These are phyloP conservation scores for Leptosphaerulina australis DNA, from an alignment of 2,329 filamentous ascomycete species.

Conservation along the genomic window DNA sequence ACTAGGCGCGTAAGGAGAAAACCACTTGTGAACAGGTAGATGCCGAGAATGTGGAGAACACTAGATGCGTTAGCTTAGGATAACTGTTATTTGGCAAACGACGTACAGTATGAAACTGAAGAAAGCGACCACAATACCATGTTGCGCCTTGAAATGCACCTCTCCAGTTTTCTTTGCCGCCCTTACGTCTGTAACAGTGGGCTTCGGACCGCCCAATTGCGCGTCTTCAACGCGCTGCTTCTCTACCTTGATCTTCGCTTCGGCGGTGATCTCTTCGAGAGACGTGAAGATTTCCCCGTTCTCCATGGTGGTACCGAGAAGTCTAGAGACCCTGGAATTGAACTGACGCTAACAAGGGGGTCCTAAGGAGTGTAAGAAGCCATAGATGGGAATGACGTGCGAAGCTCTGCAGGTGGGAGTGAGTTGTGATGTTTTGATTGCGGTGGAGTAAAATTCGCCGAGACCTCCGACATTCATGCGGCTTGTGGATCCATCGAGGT, in stretches of 20 bases:
- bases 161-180: slow-evolving; percentile 51
- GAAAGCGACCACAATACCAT: slow-evolving; percentile 64
- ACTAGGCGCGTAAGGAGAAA: slow-evolving; percentile 90
- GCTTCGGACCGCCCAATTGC: slow-evolving; percentile 31
- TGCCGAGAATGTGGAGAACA: slow-evolving; percentile 75
- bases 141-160: slow-evolving; percentile 59
- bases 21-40: slow-evolving; percentile 92
- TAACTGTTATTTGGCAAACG: not conserved
- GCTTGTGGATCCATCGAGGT: slow-evolving; percentile 23
- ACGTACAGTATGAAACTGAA: slow-evolving; percentile 69
- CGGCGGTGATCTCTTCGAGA: slow-evolving; percentile 46
- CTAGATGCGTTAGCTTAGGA: slow-evolving; percentile 48
- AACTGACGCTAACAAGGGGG: slow-evolving; percentile 11
- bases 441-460: slow-evolving; percentile 28
- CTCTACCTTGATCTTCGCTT: slow-evolving; percentile 44
- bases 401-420: slow-evolving; percentile 2
- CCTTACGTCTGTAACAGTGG: slow-evolving; percentile 32
- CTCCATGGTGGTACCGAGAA: slow-evolving; percentile 40
- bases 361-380: slow-evolving; percentile 30
- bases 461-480: slow-evolving; percentile 25
- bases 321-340: not conserved
- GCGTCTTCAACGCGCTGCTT: slow-evolving; percentile 25
- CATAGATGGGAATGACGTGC: slow-evolving; percentile 20
- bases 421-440: slow-evolving; percentile 18
- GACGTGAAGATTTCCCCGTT: slow-evolving; percentile 46